A percentile compares a stretch with the other conserved stretches of the same genome.
Evolutionary conservation across 192 early-diverging fungal genomes (phyloP).

Genomic region (Globomyces pollinis-pini): DNA sequence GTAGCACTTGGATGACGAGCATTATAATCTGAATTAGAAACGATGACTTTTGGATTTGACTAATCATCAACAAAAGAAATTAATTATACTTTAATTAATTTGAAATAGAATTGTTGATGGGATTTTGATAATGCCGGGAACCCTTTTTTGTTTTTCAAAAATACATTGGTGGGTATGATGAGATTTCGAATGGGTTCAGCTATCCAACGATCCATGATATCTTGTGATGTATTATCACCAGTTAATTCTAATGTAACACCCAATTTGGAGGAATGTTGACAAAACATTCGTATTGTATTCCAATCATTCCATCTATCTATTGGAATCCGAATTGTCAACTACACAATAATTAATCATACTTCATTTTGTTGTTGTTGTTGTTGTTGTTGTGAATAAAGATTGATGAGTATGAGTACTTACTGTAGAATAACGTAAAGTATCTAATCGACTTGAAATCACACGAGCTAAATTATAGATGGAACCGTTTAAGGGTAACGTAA

Average conservation of each 20-base stretch:
- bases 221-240: conserved; percentile 36
- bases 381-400: no score
- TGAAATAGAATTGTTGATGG: conserved; percentile 63
- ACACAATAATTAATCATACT: neutral
- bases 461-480: conserved; percentile 57
- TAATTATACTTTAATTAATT: conserved; percentile 30
- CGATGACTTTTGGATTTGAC: neutral
- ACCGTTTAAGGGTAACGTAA: conserved; percentile 31
- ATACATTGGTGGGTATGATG: conserved; percentile 63
- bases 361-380: neutral
- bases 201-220: conserved; percentile 63
- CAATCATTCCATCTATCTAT: conserved; percentile 63
- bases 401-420: no score
- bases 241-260: conserved; percentile 52
- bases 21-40: neutral
- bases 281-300: conserved; percentile 69
- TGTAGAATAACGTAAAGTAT: conserved; percentile 30
- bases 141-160: conserved; percentile 70
- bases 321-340: conserved; percentile 43
- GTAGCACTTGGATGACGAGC: no score
- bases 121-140: conserved; percentile 80
- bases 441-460: conserved; percentile 22
- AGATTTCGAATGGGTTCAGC: conserved; percentile 81
- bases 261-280: conserved; percentile 56
- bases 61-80: no score